These are phyloP conservation scores for Lentinula aciculospora DNA, from an alignment of 768 basidiomycete genomes.

Conservation along the genomic window DNA sequence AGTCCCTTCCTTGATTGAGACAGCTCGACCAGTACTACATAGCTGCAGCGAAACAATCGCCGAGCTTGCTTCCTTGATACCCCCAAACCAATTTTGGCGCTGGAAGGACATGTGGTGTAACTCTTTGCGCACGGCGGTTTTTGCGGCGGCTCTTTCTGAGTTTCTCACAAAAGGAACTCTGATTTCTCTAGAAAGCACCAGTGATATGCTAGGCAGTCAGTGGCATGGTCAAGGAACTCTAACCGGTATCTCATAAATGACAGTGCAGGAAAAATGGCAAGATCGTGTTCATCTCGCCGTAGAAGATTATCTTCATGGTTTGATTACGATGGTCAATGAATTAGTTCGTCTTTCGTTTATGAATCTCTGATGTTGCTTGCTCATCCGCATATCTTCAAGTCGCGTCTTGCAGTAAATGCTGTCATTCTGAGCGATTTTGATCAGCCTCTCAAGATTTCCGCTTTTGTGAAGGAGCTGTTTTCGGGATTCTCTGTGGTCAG, in stretches of 20 bases:
- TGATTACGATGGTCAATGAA: constrained; percentile 77
- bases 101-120: constrained; percentile 84
- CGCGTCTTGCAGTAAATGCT: constrained; percentile 71
- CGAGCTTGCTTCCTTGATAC: constrained; percentile 54
- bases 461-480: constrained; percentile 77
- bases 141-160: constrained; percentile 58
- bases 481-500: constrained; percentile 79
- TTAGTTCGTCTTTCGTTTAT: constrained; percentile 40
- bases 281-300: constrained; percentile 57
- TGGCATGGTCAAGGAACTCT: background rate
- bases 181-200: constrained; percentile 46
- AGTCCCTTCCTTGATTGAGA: constrained; percentile 60
- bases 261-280: constrained; percentile 69
- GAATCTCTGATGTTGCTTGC: background rate
- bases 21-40: constrained; percentile 48
- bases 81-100: constrained; percentile 72
- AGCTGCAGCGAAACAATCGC: constrained; percentile 47
- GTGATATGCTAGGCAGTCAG: constrained; percentile 65
- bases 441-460: constrained; percentile 70
- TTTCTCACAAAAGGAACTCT: constrained; percentile 58
- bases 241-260: background rate
- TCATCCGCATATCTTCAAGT: constrained; percentile 34
- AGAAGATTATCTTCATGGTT: constrained; percentile 79
- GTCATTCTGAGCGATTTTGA: constrained; percentile 83
- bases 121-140: constrained; percentile 62